Evolutionary conservation across 2,329 filamentous ascomycete genomes (phyloP).

Genomic region (Akanthomyces uredinophilus): DNA sequence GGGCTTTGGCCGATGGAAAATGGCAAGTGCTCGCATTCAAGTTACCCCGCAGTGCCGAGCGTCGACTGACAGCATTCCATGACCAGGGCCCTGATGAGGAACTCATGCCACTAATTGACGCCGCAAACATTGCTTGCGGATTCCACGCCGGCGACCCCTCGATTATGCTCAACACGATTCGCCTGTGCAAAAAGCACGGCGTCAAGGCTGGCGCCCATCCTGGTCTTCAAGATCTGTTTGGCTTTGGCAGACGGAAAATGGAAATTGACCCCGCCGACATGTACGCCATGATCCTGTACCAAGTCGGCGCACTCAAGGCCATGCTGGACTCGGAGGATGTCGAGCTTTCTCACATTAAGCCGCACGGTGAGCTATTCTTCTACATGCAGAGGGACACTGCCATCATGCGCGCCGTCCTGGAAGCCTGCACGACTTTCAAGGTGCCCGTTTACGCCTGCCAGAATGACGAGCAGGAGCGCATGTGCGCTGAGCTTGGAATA

Average conservation of each 20-base stretch:
- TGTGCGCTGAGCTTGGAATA: conserved; percentile 20
- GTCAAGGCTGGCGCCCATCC: conserved; percentile 59
- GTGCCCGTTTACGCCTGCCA: conserved; percentile 26
- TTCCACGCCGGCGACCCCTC: conserved; percentile 56
- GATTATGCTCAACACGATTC: conserved; percentile 59
- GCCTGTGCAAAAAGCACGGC: conserved; percentile 50
- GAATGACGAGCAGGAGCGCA: conserved; percentile 11
- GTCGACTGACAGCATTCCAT: background rate
- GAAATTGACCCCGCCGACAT: conserved; percentile 52
- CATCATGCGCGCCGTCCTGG: conserved; percentile 25
- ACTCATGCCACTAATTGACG: conserved; percentile 55
- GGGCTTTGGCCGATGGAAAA: conserved; percentile 41
- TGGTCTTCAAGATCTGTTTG: conserved; percentile 58
- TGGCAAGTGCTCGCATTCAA: conserved; percentile 21
- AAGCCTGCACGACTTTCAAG: conserved; percentile 23
- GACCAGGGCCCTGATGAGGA: conserved; percentile 52
- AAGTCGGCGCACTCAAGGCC: conserved; percentile 57
- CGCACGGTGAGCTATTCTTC: conserved; percentile 54
- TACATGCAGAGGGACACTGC: conserved; percentile 25
- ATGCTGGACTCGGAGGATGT: conserved; percentile 54
- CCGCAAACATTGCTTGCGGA: conserved; percentile 58
- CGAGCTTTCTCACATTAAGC: conserved; percentile 56
- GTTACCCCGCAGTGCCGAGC: background rate
- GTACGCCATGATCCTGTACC: conserved; percentile 54
- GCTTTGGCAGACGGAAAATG: conserved; percentile 60